Base-by-base conservation (phyloP, 257 asterid species). In the Fraxinus cuspidata region DNA sequence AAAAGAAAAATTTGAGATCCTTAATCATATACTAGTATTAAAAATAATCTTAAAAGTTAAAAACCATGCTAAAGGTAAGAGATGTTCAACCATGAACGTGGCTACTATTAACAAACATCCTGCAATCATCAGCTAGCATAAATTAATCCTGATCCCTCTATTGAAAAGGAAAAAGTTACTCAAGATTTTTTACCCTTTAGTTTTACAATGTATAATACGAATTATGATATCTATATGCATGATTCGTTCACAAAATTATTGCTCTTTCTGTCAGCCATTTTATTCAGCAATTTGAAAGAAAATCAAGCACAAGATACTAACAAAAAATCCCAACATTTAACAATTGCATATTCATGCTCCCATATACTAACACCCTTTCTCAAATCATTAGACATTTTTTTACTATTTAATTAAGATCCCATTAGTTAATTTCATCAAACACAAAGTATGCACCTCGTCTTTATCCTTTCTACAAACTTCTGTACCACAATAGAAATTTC, bases 1-100 rank as follows among this genome's bases (percentile, higher is more conserved):
- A 66, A 64, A 69, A 38, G 80, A 58, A n/a, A 74, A 44, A n/a
- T 35, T 27, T 81, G 31, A 76, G 31, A 40, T 9, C n/a, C 68
- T 56, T 67, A 82, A 79, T 67, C 29, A 66, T 44, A 72, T 56
- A 38, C 37, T 25, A 63, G 25, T 29, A 56, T 1, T 23, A n/a
- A 64, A 56, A 7, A 71, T 63, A 10, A 66, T 18, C 53, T 35
- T 56, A 7, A 56, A 56, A 7, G 25, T n/a, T 56, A 15, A 72
- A 35, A 65, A 19, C 60, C 78, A 72, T 42, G 70, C 73, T 58
- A 13, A 23, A 74, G 68, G 21, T 16, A 76, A 21, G 21, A 19
- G 60, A 18, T 71, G 44, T 56, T 12, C 7, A 66, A 40, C 21
- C 47, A 79, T 74, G 37, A 49, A 75, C 28, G 23, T 13, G 16